Base-by-base conservation (phyloP, 2,329 filamentous ascomycete genomes). In the Botryosphaeria agaves region DNA sequence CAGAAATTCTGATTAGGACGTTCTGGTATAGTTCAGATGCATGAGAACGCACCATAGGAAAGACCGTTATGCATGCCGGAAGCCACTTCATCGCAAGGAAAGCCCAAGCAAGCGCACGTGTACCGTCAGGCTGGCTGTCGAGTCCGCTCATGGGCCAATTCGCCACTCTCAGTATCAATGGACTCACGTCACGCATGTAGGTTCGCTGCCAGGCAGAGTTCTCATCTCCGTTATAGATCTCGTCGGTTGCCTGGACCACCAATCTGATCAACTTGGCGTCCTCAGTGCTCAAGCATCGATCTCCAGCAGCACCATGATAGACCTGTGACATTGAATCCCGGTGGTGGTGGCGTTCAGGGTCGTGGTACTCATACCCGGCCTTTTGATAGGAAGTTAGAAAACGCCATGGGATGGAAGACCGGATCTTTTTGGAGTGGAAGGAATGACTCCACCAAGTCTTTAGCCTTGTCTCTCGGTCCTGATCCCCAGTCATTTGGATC, bases 141-240 rank as follows among this genome's bases (percentile, higher is more conserved):
- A 49, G 32, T 23, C 48, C 45, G 12, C 38, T 42, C 15, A 44
- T 41, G 1, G 46, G 46, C 47, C 47, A 51, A 12, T 49, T 45
- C 0, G 47, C 46, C 14, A 51, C 18, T 9, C 47, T 39, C 15
- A 51, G 31, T 14, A 38, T 46, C 6, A 41, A 14, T 1, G 47
- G 46, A 2, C 42, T 36, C 3, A 48, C 35, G 21, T 49, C 49
- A 2, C 44, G 42, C 17, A 51, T 40, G 36, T 44, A 46, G 0
- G 46, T 48, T 3, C 47, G 46, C 14, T 44, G 39, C 28, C 47
- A 47, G 3, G 46, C 49, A 8, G 36, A 38, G 6, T 41, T 44
- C 3, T 36, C 32, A 2, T 40, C 37, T 14, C 46, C 41, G 23
- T 50, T 44, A 28, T 46, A 49, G 8, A 49, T 46, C 2, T 49